Evolutionary conservation across 306 rosid genomes (phyloP), one percentile per base, ranked within the genome.

Genomic region (Dalbergia cochinchinensis): DNA sequence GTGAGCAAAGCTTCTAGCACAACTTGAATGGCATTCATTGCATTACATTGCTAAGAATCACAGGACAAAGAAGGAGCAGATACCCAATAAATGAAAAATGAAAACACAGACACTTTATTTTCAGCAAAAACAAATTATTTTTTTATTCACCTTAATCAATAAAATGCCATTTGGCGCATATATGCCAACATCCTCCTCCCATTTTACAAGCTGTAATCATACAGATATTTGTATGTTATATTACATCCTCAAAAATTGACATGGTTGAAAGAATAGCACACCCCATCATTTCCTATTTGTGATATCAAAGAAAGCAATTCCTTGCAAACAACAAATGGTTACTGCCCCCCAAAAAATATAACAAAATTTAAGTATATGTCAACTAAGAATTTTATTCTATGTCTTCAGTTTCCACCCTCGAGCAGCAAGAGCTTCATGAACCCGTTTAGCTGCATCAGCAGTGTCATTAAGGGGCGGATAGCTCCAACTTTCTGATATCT

Each of bases 401-500:
- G 88, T 80, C 78, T 91, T 96, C 87, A 95, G 65, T 81, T 92
- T 89, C 99, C 99, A 95, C 68, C 99, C 98, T 42, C 91, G 95
- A 69, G 90, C 91, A 7, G 92, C 92, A 65, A 95, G 92, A 16
- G 88, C 90, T 79, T 89, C 88, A 60, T 70, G 94, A 69, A 95
- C 97, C 82, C 78, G 88, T 74, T 82, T 84, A 26, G 97, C 98
- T 39, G 96, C 98, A 83, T 92, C 89, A 3, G 92, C 94, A 12
- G 98, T 92, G 80, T 92, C 99, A 35, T 81, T 89, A 33, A 95
- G 93, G 13, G 98, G 99, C 19, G 98, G 99, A 84, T 92, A 95
- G 80, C 99, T 95, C 99, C 99, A 95, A 86, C 92, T 95, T 78
- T 95, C 98, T 4, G 94, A 85, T 37, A 95, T 95, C 99, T 95